Evolutionary conservation across 805 yeast genomes (phyloP).

Genomic region (Grigorovia yakushimaensis): DNA sequence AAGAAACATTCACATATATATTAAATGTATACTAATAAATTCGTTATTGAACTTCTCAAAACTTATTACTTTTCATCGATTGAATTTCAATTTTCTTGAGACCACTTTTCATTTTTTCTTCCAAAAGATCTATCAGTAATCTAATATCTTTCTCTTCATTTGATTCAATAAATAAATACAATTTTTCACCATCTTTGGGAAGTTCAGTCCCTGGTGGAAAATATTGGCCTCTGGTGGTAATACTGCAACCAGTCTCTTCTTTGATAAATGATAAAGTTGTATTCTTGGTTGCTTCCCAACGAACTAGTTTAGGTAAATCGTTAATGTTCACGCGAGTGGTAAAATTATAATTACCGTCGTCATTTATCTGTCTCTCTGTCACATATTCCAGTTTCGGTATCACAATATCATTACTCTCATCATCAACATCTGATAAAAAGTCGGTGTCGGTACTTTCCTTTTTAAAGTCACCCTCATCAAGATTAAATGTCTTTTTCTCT

Average conservation of each 20-base stretch:
- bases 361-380: slow-evolving; percentile 42
- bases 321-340: slow-evolving; percentile 69
- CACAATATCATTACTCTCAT: slow-evolving; percentile 10
- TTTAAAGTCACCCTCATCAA: neutral
- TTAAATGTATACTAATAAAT: neutral
- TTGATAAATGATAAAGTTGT: slow-evolving; percentile 53
- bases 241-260: slow-evolving; percentile 63
- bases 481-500: slow-evolving; percentile 1
- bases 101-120: slow-evolving; percentile 47
- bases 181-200: slow-evolving; percentile 60
- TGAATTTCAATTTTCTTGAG: slow-evolving; percentile 39
- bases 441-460: slow-evolving; percentile 6
- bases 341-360: slow-evolving; percentile 46
- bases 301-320: slow-evolving; percentile 70
- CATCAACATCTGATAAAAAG: neutral
- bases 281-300: slow-evolving; percentile 70
- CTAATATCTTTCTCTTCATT: slow-evolving; percentile 47
- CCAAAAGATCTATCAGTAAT: slow-evolving; percentile 49
- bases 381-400: slow-evolving; percentile 39
- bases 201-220: slow-evolving; percentile 49
- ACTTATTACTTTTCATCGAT: slow-evolving; percentile 39
- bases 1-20: neutral
- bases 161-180: slow-evolving; percentile 73
- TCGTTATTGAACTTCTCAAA: slow-evolving; percentile 17
- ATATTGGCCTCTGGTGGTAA: slow-evolving; percentile 74